phyloP scores from a whole-genome alignment of 495 filamentous ascomycete genomes.

The Arthonia radiata region DNA sequence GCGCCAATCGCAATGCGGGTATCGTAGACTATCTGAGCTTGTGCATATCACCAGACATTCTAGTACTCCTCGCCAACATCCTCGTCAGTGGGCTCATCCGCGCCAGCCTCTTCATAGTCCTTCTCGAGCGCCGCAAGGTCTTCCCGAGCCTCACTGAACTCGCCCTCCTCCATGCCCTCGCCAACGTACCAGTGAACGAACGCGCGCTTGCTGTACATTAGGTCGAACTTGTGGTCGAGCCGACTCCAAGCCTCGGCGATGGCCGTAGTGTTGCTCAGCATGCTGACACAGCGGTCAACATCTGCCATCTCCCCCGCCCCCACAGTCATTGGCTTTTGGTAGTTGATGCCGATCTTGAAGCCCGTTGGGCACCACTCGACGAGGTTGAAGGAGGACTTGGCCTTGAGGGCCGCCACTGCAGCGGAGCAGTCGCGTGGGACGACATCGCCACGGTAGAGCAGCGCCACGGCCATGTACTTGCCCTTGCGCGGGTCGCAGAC shows the following conservation, averaged over 20 bases:
- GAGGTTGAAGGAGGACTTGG: slow-evolving; percentile 70
- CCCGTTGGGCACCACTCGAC: slow-evolving; percentile 94
- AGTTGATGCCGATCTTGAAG: slow-evolving; percentile 89
- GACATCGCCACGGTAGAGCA: slow-evolving; percentile 76
- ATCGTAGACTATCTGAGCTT: no score
- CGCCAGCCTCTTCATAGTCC: slow-evolving; percentile 82
- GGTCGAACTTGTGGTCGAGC: slow-evolving; percentile 81
- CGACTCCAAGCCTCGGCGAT: slow-evolving; percentile 79
- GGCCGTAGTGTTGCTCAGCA: slow-evolving; percentile 81
- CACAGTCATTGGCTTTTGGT: slow-evolving; percentile 64
- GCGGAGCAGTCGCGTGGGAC: slow-evolving; percentile 64
- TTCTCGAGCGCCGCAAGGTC: slow-evolving; percentile 73
- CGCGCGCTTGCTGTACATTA: slow-evolving; percentile 90
- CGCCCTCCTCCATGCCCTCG: slow-evolving; percentile 89
- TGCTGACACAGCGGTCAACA: slow-evolving; percentile 68
- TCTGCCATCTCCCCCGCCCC: slow-evolving; percentile 53
- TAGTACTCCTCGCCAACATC: slow-evolving; percentile 52
- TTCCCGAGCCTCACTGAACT: slow-evolving; percentile 78
- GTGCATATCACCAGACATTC: no score
- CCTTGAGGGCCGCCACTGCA: slow-evolving; percentile 60
- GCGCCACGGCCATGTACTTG: slow-evolving; percentile 84
- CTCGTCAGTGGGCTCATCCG: slow-evolving; percentile 38
- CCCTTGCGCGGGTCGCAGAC: slow-evolving; percentile 78
- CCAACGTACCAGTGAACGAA: slow-evolving; percentile 94
- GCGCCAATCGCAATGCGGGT: no score